These are phyloP conservation scores for Ogataea trehaloabstinens DNA, from an alignment of 805 yeast genomes.

Conservation along the genomic window DNA sequence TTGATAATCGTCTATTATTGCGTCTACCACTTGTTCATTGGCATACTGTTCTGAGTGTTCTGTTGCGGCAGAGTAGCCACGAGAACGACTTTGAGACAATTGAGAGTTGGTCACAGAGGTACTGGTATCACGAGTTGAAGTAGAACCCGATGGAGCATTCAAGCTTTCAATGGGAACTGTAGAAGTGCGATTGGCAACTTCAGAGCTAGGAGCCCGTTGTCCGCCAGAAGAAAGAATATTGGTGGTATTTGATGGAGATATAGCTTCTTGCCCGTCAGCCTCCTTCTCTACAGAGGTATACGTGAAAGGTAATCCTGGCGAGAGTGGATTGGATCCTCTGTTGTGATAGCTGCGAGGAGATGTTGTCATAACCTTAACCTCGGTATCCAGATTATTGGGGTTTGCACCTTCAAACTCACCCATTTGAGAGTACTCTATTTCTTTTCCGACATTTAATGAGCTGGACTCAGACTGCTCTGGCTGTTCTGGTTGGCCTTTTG, in stretches of 20 bases:
- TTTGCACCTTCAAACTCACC: constrained; percentile 19
- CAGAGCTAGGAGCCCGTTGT: not conserved
- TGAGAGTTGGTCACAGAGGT: not conserved
- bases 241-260: not conserved
- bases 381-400: constrained; percentile 11
- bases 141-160: not conserved
- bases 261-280: not conserved
- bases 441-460: not conserved
- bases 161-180: not conserved
- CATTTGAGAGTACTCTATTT: constrained; percentile 7
- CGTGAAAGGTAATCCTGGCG: not conserved
- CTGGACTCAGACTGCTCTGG: constrained; percentile 2
- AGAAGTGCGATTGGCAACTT: not conserved
- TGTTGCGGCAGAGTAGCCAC: not conserved
- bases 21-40: constrained; percentile 12
- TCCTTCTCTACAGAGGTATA: not conserved
- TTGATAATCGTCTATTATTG: constrained; percentile 17
- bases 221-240: not conserved
- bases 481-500: not conserved
- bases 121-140: not conserved
- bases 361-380: constrained; percentile 14
- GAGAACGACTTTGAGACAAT: not conserved
- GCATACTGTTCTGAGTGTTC: not conserved
- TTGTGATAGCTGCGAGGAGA: constrained; percentile 7
- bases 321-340: not conserved